A percentile compares a stretch with the other conserved stretches of the same genome.
Evolutionary conservation across 176 grass and related monocot species (phyloP).

Genomic region (Oryza meridionalis): DNA sequence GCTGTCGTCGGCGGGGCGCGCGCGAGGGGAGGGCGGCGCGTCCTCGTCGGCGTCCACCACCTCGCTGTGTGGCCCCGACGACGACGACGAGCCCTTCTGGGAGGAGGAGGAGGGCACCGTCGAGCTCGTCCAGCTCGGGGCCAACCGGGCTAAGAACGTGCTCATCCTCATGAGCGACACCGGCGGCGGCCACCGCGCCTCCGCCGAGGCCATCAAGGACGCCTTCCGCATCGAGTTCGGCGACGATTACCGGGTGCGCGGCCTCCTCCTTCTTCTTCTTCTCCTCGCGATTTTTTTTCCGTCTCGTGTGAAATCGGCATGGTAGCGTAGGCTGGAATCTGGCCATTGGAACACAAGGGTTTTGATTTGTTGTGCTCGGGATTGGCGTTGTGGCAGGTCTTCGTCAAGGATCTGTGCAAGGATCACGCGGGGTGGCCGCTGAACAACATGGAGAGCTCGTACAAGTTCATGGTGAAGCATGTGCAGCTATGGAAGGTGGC

Average conservation of each 20-base stretch:
- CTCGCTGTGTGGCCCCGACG: constrained; percentile 51
- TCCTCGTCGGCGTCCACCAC: constrained; percentile 25
- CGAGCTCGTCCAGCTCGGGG: constrained; percentile 89
- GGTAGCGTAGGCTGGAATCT: not conserved
- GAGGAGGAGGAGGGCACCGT: constrained; percentile 98
- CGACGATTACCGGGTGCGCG: constrained; percentile 75
- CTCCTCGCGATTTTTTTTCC: not conserved
- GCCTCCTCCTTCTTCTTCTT: too few relatives aligned
- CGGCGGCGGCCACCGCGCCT: constrained; percentile 85
- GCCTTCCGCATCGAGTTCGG: constrained; percentile 93
- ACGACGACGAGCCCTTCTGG: constrained; percentile 85
- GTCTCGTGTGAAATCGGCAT: not conserved
- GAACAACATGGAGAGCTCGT: constrained; percentile 97
- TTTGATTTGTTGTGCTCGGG: not conserved
- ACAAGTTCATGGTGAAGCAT: constrained; percentile 99
- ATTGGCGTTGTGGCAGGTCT: constrained; percentile 52
- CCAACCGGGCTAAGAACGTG: constrained; percentile 89
- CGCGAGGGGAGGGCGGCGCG: constrained; percentile 1
- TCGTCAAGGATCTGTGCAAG: constrained; percentile 97
- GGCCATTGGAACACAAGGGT: not conserved
- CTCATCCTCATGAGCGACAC: constrained; percentile 99
- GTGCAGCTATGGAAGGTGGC: constrained; percentile 99
- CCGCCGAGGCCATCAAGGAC: constrained; percentile 94
- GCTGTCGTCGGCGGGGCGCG: constrained; percentile 37
- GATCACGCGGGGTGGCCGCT: constrained; percentile 96